Evolutionary conservation across 345 rosid genomes (phyloP).

Genomic region (Schrenkiella parvula): DNA sequence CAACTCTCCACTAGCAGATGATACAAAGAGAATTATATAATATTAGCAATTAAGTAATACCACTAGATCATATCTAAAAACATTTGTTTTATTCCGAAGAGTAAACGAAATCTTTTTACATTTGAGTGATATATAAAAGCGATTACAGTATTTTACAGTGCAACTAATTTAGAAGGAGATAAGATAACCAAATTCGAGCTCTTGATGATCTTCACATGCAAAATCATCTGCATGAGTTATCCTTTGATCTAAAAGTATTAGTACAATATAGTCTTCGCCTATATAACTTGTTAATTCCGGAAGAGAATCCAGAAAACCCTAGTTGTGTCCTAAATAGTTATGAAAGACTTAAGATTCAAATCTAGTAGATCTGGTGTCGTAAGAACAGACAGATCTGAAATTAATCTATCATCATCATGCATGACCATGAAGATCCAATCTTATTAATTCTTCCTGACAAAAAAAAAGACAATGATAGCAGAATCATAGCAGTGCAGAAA

Average conservation of each 20-base stretch:
- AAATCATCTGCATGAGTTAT: background rate
- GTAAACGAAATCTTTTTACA: background rate
- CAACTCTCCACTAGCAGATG: background rate
- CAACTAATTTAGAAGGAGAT: background rate
- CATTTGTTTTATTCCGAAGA: background rate
- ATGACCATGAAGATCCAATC: conserved; percentile 16
- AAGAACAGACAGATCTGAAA: conserved; percentile 27
- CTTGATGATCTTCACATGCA: conserved; percentile 19
- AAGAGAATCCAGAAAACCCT: conserved; percentile 8
- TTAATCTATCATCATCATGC: conserved; percentile 42
- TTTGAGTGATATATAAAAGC: background rate
- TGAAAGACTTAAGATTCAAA: background rate
- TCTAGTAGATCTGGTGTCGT: background rate
- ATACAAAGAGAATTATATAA: background rate
- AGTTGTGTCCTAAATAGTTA: background rate
- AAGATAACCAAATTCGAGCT: background rate
- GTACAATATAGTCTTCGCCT: background rate
- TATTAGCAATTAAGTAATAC: background rate
- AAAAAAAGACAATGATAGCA: conserved; percentile 23
- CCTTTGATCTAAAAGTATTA: background rate
- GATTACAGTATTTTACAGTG: background rate
- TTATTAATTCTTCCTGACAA: conserved; percentile 12
- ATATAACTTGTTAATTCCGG: background rate
- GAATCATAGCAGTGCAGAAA: conserved; percentile 35
- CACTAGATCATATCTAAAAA: background rate